Conservation (phyloP, 129 eudicot species). For the Flaveria ramosissima region DNA sequence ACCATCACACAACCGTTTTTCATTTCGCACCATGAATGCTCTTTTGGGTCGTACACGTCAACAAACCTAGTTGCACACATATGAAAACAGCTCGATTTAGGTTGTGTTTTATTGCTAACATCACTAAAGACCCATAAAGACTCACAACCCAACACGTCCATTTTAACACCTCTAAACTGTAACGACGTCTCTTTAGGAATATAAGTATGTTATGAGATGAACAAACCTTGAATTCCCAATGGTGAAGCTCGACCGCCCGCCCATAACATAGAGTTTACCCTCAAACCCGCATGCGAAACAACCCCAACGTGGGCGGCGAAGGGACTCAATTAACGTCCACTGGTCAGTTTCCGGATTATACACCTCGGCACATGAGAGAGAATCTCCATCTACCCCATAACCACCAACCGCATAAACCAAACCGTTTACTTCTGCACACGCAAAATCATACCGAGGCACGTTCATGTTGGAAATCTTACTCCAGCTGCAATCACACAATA, state of each 20-base stretch:
- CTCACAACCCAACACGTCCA: no score
- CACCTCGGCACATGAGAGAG: constrained; percentile 76
- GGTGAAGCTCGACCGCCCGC: constrained; percentile 91
- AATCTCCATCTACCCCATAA: constrained; percentile 64
- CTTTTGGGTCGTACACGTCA: constrained; percentile 71
- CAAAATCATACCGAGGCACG: constrained; percentile 82
- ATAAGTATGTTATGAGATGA: constrained; percentile 20
- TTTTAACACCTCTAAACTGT: not conserved
- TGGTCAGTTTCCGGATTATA: constrained; percentile 68
- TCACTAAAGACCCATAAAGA: no score
- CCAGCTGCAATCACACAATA: constrained; percentile 64
- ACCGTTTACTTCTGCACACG: constrained; percentile 84
- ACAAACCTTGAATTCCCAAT: constrained; percentile 83
- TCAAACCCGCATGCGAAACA: constrained; percentile 81
- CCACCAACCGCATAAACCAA: constrained; percentile 88
- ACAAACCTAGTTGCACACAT: constrained; percentile 35
- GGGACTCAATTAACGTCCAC: constrained; percentile 73
- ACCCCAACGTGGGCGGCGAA: constrained; percentile 87
- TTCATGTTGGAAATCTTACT: constrained; percentile 75
- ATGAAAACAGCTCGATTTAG: not conserved
- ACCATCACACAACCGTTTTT: constrained; percentile 98
- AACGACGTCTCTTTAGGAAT: not conserved
- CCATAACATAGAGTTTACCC: constrained; percentile 90
- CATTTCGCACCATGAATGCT: constrained; percentile 76
- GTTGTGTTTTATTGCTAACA: not conserved